A percentile compares a stretch with the other conserved stretches of the same genome.
Conservation (phyloP, 2,329 filamentous ascomycete genomes). For the Cyclaneusma minus region DNA sequence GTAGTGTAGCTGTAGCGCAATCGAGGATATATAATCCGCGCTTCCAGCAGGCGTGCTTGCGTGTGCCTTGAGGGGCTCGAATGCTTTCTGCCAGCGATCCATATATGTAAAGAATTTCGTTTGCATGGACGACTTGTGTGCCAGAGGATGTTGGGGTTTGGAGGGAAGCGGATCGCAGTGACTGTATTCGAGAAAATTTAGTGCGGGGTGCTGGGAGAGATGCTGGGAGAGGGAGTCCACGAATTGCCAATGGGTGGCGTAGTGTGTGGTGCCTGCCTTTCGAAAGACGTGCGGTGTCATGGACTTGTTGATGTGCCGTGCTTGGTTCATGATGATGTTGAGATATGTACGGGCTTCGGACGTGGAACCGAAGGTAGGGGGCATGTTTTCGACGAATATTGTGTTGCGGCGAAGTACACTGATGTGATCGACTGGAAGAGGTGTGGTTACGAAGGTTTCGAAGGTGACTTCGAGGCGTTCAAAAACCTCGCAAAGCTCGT, state of each 20-base stretch:
- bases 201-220: constrained; percentile 5
- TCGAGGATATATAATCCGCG: too few relatives aligned
- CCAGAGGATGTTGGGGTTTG: too few relatives aligned
- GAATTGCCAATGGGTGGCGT: not conserved
- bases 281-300: constrained; percentile 3
- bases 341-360: constrained; percentile 10
- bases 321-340: constrained; percentile 9
- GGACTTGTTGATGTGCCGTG: constrained; percentile 8
- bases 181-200: constrained; percentile 4
- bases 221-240: not conserved
- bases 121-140: too few relatives aligned
- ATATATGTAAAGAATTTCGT: too few relatives aligned
- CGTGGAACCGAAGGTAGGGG: constrained; percentile 5
- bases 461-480: constrained; percentile 45
- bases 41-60: too few relatives aligned
- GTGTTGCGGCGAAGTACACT: constrained; percentile 3
- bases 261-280: not conserved
- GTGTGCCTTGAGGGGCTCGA: too few relatives aligned
- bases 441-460: constrained; percentile 42
- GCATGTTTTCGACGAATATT: too few relatives aligned
- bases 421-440: constrained; percentile 9
- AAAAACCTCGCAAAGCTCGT: constrained; percentile 45
- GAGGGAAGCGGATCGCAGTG: not conserved
- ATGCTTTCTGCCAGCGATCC: too few relatives aligned
- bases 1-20: too few relatives aligned